These are phyloP conservation scores for Penicillium robsamsonii DNA, from an alignment of 495 filamentous ascomycete species.

Conservation along the genomic window DNA sequence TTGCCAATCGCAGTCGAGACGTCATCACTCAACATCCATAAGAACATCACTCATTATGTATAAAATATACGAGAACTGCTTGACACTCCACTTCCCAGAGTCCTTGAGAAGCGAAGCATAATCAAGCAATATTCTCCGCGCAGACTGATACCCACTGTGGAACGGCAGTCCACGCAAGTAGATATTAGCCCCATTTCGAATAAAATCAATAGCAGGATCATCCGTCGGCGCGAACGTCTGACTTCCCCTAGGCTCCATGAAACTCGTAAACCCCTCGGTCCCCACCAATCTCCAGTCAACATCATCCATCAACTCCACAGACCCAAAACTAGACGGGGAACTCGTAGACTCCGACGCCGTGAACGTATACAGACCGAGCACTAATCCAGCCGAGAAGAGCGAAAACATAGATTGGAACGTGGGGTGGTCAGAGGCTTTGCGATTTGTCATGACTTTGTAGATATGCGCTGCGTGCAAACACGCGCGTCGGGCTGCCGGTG, in stretches of 20 bases:
- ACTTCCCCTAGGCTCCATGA: conserved; percentile 39
- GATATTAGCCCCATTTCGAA: conserved; percentile 49
- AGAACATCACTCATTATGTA: conserved; percentile 56
- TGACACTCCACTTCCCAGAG: conserved; percentile 51
- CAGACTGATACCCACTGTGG: conserved; percentile 49
- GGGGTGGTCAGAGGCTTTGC: conserved; percentile 49
- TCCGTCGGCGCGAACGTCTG: conserved; percentile 33
- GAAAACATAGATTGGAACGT: conserved; percentile 49
- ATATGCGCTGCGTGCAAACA: conserved; percentile 53
- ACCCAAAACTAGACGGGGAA: conserved; percentile 29
- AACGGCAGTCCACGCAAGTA: conserved; percentile 48
- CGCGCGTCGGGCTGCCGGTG: conserved; percentile 46
- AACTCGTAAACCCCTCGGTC: conserved; percentile 40
- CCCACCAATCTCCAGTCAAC: conserved; percentile 49
- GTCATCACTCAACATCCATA: conserved; percentile 42
- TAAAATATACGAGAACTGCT: conserved; percentile 49
- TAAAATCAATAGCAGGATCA: conserved; percentile 46
- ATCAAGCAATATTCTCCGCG: conserved; percentile 48
- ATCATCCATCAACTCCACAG: conserved; percentile 50
- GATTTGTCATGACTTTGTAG: conserved; percentile 50
- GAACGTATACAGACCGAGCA: conserved; percentile 52
- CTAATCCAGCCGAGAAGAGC: conserved; percentile 49
- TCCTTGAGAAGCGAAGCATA: conserved; percentile 51
- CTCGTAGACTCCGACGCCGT: conserved; percentile 39
- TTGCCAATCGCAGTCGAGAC: too few species aligned